These are phyloP conservation scores for Coemansia sp. DNA, from an alignment of 192 early-diverging fungal species.

Conservation along the genomic window DNA sequence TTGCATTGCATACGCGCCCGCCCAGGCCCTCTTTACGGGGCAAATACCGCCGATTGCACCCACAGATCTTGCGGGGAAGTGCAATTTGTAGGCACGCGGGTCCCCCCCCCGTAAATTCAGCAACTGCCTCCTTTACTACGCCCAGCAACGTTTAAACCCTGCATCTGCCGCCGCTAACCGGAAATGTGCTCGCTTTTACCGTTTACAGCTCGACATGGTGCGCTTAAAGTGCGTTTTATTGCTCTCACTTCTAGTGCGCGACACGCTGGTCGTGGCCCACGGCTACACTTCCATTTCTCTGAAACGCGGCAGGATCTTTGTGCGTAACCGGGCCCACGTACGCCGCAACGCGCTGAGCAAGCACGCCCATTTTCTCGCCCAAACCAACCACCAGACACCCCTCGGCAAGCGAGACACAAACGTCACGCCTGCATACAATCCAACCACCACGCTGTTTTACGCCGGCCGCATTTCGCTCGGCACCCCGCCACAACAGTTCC, in stretches of 20 bases:
- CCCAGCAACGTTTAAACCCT: neutral
- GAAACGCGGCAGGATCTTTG: conserved; percentile 36
- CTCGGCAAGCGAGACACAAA: neutral
- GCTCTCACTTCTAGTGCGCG: neutral
- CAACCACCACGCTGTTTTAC: conserved; percentile 53
- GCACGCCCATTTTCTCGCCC: conserved; percentile 22
- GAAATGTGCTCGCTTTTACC: too few relatives aligned
- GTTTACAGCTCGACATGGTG: neutral
- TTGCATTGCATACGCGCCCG: neutral
- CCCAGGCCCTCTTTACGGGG: too few relatives aligned
- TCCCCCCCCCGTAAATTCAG: neutral
- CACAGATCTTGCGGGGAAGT: neutral
- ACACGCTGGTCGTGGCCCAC: neutral
- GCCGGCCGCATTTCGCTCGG: conserved; percentile 63
- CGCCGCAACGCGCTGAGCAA: conserved; percentile 22
- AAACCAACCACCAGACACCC: neutral
- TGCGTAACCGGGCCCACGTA: conserved; percentile 24
- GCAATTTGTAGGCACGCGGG: neutral
- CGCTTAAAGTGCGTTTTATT: neutral
- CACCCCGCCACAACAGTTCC: conserved; percentile 62
- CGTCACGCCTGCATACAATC: conserved; percentile 14
- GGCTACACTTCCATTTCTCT: conserved; percentile 36
- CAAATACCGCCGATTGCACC: neutral
- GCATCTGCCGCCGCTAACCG: too few relatives aligned
- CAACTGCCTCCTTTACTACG: neutral